Conservation (phyloP, 2,329 filamentous ascomycete species). For the Diaporthe velutina region DNA sequence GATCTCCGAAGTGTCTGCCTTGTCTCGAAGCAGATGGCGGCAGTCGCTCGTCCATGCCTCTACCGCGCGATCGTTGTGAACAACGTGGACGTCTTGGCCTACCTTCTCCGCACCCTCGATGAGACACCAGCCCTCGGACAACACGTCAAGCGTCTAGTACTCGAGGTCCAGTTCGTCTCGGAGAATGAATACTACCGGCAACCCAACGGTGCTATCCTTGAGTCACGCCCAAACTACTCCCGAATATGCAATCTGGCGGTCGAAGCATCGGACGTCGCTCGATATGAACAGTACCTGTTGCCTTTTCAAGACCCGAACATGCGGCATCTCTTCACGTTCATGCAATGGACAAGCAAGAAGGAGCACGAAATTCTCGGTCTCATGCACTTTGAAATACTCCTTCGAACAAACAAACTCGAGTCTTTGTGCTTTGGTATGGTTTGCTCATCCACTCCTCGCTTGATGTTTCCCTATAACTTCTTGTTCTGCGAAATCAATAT, state of each 20-base stretch:
- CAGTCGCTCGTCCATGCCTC: neutral
- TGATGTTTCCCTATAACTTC: no score
- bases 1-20: neutral
- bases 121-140: neutral
- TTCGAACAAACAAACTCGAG: neutral
- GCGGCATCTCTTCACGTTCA: neutral
- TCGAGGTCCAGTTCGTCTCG: neutral
- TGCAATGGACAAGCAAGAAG: neutral
- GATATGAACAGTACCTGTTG: neutral
- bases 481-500: no score
- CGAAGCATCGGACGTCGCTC: neutral
- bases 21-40: neutral
- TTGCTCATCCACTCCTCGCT: rapidly evolving
- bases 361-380: neutral
- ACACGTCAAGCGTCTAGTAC: neutral
- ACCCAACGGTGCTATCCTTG: neutral
- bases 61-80: neutral
- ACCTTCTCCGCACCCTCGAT: neutral
- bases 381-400: neutral
- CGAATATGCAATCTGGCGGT: neutral
- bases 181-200: neutral
- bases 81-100: neutral
- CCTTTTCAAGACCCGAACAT: no score
- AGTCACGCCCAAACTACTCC: neutral
- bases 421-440: neutral